Evolutionary conservation across 2,329 filamentous ascomycete species (phyloP).

Genomic region (Calonectria leucothoes): DNA sequence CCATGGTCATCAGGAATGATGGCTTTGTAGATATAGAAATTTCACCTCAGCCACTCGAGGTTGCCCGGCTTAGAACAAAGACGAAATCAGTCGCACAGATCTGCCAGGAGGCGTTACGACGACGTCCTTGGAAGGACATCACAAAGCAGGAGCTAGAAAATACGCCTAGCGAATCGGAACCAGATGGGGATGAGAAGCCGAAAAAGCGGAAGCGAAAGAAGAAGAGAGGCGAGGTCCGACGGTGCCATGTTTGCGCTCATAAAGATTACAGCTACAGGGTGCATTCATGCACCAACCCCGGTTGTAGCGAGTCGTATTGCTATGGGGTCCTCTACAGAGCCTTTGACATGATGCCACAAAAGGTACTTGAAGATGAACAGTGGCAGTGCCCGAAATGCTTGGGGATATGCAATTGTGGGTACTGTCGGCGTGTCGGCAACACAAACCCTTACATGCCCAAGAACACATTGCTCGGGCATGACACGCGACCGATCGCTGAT

Average conservation of each 20-base stretch:
- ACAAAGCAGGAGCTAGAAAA: conserved; percentile 67
- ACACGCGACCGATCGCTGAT: conserved; percentile 91
- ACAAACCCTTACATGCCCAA: conserved; percentile 87
- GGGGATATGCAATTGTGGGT: conserved; percentile 87
- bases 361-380: conserved; percentile 80
- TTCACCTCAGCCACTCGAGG: conserved; percentile 77
- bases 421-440: conserved; percentile 75
- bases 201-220: conserved; percentile 69
- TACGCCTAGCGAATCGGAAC: conserved; percentile 61
- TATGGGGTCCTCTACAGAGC: conserved; percentile 93
- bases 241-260: conserved; percentile 87
- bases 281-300: conserved; percentile 77
- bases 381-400: conserved; percentile 93
- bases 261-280: conserved; percentile 87
- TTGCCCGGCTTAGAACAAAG: conserved; percentile 73
- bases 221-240: conserved; percentile 66
- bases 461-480: conserved; percentile 88
- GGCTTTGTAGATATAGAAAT: conserved; percentile 72
- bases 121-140: conserved; percentile 85
- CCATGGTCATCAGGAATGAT: conserved; percentile 79
- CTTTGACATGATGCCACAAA: conserved; percentile 89
- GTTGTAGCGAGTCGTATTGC: conserved; percentile 84
- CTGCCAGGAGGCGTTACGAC: conserved; percentile 88
- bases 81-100: conserved; percentile 90
- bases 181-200: conserved; percentile 72